Conservation (phyloP, 139 green algal species). For the Chlamydomonas asymmetrica region DNA sequence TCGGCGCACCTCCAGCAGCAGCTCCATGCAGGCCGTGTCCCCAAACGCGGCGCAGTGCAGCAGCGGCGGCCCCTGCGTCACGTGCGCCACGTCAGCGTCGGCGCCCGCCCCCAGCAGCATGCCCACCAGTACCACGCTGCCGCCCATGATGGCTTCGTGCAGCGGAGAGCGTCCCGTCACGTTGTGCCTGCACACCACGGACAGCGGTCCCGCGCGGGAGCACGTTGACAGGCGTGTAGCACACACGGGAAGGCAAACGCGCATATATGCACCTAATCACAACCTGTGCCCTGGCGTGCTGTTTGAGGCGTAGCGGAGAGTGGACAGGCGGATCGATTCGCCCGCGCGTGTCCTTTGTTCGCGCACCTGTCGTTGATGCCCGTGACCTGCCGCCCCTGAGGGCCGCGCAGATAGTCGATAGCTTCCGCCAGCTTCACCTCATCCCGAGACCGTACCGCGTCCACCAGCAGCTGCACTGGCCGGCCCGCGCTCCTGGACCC, state of each 20-base stretch:
- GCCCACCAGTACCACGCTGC: constrained; percentile 36
- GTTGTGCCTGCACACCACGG: constrained; percentile 10
- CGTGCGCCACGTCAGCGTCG: constrained; percentile 46
- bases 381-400: constrained; percentile 5
- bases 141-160: constrained; percentile 51
- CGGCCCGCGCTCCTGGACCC: background rate
- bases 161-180: constrained; percentile 43
- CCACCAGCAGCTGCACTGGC: constrained; percentile 47
- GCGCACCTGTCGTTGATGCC: constrained; percentile 28
- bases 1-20: too few relatives aligned
- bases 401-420: constrained; percentile 23
- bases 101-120: constrained; percentile 46
- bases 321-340: too few relatives aligned
- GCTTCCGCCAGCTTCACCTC: constrained; percentile 25
- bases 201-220: background rate
- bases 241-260: too few relatives aligned
- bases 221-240: too few relatives aligned
- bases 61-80: constrained; percentile 35
- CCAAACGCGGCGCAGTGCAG: constrained; percentile 41
- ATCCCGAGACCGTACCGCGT: constrained; percentile 50
- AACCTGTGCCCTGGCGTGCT: too few relatives aligned
- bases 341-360: too few relatives aligned
- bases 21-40: constrained; percentile 34
- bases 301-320: too few relatives aligned
- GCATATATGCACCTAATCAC: too few relatives aligned